phyloP scores from a whole-genome alignment of 768 basidiomycete species.

The Auricularia heimuer region DNA sequence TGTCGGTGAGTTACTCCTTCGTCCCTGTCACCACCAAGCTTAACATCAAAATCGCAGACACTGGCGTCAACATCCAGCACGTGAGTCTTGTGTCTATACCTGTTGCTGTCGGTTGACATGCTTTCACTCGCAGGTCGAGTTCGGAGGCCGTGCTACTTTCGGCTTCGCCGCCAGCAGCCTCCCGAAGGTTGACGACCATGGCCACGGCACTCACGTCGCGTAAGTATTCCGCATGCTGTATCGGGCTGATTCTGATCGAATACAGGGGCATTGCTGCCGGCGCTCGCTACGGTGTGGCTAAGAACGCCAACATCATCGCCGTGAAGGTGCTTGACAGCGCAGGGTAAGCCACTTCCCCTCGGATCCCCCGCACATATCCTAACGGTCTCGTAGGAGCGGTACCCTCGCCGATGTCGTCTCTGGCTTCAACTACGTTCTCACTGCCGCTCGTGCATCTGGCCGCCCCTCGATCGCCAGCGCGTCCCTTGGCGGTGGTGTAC shows the following conservation, averaged over 20 bases:
- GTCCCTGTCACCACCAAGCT: no score
- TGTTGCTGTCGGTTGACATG: not conserved
- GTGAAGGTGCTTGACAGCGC: slow-evolving; percentile 6
- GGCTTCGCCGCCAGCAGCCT: slow-evolving; percentile 10
- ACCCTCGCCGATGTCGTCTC: slow-evolving; percentile 12
- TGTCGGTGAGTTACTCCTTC: slow-evolving; percentile 14
- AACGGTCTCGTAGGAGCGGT: not conserved
- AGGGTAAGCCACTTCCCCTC: slow-evolving; percentile 16
- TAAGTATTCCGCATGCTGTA: no score
- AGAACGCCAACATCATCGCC: slow-evolving; percentile 7
- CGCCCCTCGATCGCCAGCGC: slow-evolving; percentile 4
- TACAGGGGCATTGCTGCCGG: slow-evolving; percentile 15
- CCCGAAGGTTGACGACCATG: slow-evolving; percentile 17
- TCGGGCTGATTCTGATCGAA: no score
- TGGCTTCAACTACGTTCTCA: slow-evolving; percentile 25
- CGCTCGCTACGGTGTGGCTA: slow-evolving; percentile 15
- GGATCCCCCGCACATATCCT: not conserved
- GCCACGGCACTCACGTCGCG: slow-evolving; percentile 32
- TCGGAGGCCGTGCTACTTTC: slow-evolving; percentile 34
- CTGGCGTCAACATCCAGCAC: slow-evolving; percentile 17
- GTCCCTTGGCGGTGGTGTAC: not conserved
- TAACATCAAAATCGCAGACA: not conserved
- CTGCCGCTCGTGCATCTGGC: slow-evolving; percentile 8
- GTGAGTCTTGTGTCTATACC: slow-evolving; percentile 2
- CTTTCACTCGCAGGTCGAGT: slow-evolving; percentile 20